phyloP scores from a whole-genome alignment of 768 basidiomycete species.

The Floccularia luteovirens region DNA sequence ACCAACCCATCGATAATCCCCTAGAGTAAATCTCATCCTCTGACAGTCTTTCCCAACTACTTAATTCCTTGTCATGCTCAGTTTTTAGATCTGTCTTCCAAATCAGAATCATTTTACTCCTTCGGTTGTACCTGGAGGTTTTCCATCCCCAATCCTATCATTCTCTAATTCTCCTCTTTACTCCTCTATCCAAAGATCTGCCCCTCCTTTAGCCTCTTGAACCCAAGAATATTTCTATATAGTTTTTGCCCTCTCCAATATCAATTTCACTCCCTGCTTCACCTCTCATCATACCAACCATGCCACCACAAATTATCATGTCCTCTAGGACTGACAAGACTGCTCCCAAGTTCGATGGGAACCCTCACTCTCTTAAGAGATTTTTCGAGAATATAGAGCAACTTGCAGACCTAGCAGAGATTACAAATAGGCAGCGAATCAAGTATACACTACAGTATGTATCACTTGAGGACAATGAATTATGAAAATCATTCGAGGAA shows the following conservation, averaged over 20 bases:
- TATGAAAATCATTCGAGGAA: neutral
- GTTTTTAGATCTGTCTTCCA: too few relatives aligned
- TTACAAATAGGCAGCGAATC: neutral
- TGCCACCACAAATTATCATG: neutral
- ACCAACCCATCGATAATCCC: too few relatives aligned
- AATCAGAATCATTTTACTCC: too few relatives aligned
- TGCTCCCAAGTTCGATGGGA: neutral
- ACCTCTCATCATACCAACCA: neutral
- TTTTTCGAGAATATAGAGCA: neutral
- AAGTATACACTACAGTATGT: neutral
- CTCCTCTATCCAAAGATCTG: neutral
- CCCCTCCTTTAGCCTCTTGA: neutral
- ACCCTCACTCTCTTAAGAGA: neutral
- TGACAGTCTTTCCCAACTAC: neutral
- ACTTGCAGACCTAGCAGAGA: neutral
- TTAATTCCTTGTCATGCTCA: neutral
- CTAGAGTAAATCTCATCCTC: neutral
- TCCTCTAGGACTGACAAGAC: neutral
- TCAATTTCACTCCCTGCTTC: neutral
- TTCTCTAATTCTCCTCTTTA: neutral
- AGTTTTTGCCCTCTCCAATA: neutral
- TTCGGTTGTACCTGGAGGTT: too few relatives aligned
- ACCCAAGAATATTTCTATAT: neutral
- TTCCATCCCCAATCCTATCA: too few relatives aligned
- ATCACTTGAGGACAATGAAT: too few relatives aligned